Evolutionary conservation across 805 yeast species (phyloP).

Genomic region (Candida vartiovaarae): DNA sequence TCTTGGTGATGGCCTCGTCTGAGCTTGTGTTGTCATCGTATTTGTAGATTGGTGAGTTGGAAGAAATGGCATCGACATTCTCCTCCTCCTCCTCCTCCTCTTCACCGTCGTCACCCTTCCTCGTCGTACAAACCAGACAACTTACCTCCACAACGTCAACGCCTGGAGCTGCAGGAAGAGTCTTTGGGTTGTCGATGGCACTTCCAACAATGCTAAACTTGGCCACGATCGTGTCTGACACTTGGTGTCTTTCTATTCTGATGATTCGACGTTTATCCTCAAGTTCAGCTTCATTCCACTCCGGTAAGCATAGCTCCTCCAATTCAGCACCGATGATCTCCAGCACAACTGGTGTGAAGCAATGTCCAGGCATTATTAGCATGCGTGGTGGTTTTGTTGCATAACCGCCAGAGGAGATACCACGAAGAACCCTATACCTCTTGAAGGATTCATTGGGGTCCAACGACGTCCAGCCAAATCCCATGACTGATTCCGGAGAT

Average conservation of each 20-base stretch:
- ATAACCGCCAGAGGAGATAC: slow-evolving; percentile 52
- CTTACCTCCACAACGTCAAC: slow-evolving; percentile 52
- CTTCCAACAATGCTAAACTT: slow-evolving; percentile 45
- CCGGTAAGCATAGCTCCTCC: slow-evolving; percentile 42
- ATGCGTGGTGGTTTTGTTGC: slow-evolving; percentile 47
- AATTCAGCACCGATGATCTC: slow-evolving; percentile 38
- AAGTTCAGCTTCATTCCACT: slow-evolving; percentile 41
- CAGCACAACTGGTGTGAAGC: slow-evolving; percentile 41
- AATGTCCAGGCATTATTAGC: slow-evolving; percentile 21
- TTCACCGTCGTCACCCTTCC: slow-evolving; percentile 27
- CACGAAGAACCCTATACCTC: slow-evolving; percentile 42
- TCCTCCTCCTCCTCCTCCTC: slow-evolving; percentile 24
- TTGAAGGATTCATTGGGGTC: neutral
- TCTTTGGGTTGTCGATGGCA: slow-evolving; percentile 40
- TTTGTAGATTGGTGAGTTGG: neutral
- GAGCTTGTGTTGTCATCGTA: no score
- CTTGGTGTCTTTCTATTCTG: slow-evolving; percentile 48
- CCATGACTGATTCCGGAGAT: no score
- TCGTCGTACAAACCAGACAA: slow-evolving; percentile 41
- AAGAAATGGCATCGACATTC: slow-evolving; percentile 21
- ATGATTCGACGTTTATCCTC: slow-evolving; percentile 50
- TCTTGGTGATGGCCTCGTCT: slow-evolving; percentile 4
- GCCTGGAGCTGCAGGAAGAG: slow-evolving; percentile 28
- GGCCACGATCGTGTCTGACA: slow-evolving; percentile 39
- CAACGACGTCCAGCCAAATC: neutral